Evolutionary conservation across 768 basidiomycete species (phyloP), one percentile per base, ranked within the genome.

Genomic region (Dictyophora rubrovolvata): DNA sequence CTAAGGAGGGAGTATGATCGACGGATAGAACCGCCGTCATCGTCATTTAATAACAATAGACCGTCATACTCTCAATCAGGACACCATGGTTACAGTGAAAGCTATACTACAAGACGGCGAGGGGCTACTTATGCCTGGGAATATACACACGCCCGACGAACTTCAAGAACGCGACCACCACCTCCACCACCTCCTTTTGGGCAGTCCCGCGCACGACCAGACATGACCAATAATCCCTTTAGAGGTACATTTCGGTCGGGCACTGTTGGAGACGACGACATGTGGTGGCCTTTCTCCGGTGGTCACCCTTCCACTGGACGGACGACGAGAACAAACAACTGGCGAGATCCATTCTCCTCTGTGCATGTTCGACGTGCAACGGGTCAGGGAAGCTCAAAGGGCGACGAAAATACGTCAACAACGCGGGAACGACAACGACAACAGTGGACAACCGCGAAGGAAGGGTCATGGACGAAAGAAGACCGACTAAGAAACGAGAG

Each of bases 81-180:
- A 5, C 58, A 59, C 28, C 60, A 65, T 33, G 53, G 64, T 37
- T 60, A 65, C 10, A 61, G 63, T 33, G 65, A 54, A 52, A 59
- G 60, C 14, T 69, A 73, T 60, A 72, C 71, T 20, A 57, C 66
- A 7, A 69, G 69, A 6, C 60, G 68, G 21, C 69, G 70, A 8
- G 71, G 70, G 42, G 72, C 73, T n/a, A 72, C 69, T 16, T 65
- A 74, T 54, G 73, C 73, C 1, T 74, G 73, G 73, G 70, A 72
- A 54, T 63, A 65, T 60, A 53, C 55, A 47, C 23, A 47, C 18
- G 28, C 33, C 14, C 10, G 22, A 33, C 57, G 57, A 5, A 18
- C 47, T 9, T 49, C 33, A 22, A 47, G 37, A 47, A 36, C 54
- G 5, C 22, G 21, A 16, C 46, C 50, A 12, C 33, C 22, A 23